These are phyloP conservation scores for Limnomonas spitsbergensis DNA, from an alignment of 139 green algal genomes.

Conservation along the genomic window DNA sequence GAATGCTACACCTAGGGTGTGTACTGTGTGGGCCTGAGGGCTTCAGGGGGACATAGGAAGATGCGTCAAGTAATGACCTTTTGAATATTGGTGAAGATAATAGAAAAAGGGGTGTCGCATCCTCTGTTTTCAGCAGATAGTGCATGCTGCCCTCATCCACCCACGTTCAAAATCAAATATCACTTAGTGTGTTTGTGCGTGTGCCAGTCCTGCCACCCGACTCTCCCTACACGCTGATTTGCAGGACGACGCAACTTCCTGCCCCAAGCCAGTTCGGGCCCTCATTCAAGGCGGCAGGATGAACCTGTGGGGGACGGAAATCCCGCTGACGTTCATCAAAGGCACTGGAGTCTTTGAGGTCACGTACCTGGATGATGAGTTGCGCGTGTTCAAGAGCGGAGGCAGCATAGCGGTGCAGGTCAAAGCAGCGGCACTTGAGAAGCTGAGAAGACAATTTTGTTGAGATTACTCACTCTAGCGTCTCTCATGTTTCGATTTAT, in stretches of 20 bases:
- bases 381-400: slow-evolving; percentile 1
- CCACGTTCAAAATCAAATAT: too few species aligned
- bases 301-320: background rate
- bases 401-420: background rate
- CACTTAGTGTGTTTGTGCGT: too few species aligned
- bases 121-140: background rate
- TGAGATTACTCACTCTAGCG: too few species aligned
- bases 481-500: too few species aligned
- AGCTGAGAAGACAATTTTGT: too few species aligned
- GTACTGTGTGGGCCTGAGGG: too few species aligned
- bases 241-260: background rate
- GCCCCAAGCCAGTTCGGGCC: background rate
- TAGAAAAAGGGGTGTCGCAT: background rate
- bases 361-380: background rate
- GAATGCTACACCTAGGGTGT: too few species aligned
- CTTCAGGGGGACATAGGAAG: too few species aligned
- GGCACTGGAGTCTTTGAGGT: background rate
- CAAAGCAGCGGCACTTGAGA: background rate
- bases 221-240: background rate
- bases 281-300: background rate
- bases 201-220: background rate
- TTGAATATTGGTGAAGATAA: background rate
- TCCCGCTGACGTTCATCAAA: background rate
- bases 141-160: too few species aligned
- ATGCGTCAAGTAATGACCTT: background rate